phyloP scores from a whole-genome alignment of 2,329 filamentous ascomycete species.

The Ophiostoma fasciatum region DNA sequence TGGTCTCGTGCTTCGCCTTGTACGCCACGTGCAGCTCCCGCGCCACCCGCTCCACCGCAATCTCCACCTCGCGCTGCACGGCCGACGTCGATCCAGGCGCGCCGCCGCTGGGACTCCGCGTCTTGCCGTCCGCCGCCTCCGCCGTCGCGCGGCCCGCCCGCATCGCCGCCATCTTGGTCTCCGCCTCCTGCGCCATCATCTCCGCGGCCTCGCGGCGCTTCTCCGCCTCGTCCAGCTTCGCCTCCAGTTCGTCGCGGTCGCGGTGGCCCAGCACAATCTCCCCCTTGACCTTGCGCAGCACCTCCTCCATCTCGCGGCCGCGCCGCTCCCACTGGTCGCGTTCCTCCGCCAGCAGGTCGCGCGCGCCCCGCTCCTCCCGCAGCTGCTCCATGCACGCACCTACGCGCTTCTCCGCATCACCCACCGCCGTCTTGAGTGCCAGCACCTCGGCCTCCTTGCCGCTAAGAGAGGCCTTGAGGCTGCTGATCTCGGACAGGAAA shows the following conservation, averaged over 20 bases:
- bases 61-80: constrained; percentile 53
- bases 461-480: constrained; percentile 78
- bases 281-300: constrained; percentile 65
- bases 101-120: constrained; percentile 30
- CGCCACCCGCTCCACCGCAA: constrained; percentile 81
- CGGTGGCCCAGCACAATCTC: constrained; percentile 65
- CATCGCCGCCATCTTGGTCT: constrained; percentile 62
- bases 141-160: constrained; percentile 40
- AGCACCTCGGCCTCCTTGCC: constrained; percentile 87
- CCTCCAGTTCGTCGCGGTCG: constrained; percentile 68
- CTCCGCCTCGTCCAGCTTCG: constrained; percentile 63
- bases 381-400: constrained; percentile 74
- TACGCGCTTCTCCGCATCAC: constrained; percentile 82
- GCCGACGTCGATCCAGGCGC: constrained; percentile 13
- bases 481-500: constrained; percentile 85
- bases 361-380: constrained; percentile 57
- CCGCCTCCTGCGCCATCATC: constrained; percentile 59
- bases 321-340: constrained; percentile 74
- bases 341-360: constrained; percentile 59
- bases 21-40: constrained; percentile 84
- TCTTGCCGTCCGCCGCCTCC: constrained; percentile 3
- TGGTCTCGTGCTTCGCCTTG: constrained; percentile 94
- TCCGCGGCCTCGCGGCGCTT: constrained; percentile 59
- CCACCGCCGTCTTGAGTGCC: constrained; percentile 73
- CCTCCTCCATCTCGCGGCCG: constrained; percentile 69